Conservation (phyloP, 1,139 yeast genomes). For the Pichia sp. region DNA sequence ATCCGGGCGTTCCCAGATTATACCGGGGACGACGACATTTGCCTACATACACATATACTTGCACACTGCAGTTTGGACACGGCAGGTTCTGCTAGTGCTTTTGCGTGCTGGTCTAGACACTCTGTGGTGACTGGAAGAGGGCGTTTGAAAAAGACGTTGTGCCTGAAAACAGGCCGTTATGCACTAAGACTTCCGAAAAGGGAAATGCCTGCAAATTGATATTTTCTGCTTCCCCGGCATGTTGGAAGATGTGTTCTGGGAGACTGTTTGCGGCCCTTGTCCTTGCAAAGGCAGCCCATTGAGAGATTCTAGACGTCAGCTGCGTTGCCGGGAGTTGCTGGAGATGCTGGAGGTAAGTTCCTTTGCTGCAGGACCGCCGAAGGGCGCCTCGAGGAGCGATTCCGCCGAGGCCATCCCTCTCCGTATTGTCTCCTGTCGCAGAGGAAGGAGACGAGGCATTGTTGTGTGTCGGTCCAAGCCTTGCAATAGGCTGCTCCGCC, state of each 20-base stretch:
- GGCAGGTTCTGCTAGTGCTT: background rate
- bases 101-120: background rate
- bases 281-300: background rate
- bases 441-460: background rate
- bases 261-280: background rate
- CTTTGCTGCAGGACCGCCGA: background rate
- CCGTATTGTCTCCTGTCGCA: background rate
- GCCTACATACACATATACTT: background rate
- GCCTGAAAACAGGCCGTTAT: background rate
- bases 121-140: background rate
- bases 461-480: background rate
- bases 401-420: background rate
- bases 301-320: background rate
- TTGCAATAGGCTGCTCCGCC: background rate
- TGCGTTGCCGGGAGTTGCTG: background rate
- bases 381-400: background rate
- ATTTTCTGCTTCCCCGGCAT: background rate
- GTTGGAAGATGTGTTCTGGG: background rate
- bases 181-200: background rate
- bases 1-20: conserved; percentile 1
- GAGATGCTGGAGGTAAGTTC: background rate
- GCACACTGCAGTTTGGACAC: background rate
- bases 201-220: background rate
- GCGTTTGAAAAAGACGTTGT: background rate
- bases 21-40: background rate